Evolutionary conservation across 306 rosid species (phyloP), one percentile per base, ranked within the genome.

Genomic region (Acacia melanoxylon): DNA sequence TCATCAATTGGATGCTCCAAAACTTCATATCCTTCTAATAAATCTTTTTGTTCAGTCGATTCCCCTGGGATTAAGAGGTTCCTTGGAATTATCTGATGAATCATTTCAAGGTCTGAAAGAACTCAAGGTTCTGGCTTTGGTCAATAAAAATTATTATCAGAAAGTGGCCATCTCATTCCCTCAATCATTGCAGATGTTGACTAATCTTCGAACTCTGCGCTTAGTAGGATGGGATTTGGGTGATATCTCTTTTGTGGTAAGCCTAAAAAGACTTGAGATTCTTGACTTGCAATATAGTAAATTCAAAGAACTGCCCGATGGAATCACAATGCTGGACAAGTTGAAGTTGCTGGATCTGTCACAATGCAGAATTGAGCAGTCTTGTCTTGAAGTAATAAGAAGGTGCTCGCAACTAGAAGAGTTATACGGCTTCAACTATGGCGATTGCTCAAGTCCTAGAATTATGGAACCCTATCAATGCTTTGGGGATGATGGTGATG

Each of bases 391-490:
- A 56, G 68, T 58, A 37, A 75, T 75, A 56, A 41, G 69, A 75
- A 75, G 52, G 40, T 75, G 79, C 62, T 22, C 69, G 16, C 79
- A 75, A 24, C 68, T 75, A n/a, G 69, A 75, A 75, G 79, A 75
- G 68, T 56, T 75, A 14, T 75, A 75, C 9, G 41, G 58, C 37
- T 44, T 44, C 35, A 4, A 45, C 58, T 24, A 71, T 45, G 75
- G 58, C 6, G 75, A 71, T 45, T 14, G 56, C 58, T 42, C 75
- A 71, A 71, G 75, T 48, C 58, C 20, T 45, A 27, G 58, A 71
- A 44, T 45, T 13, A 45, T 44, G 75, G 74, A 42, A 42, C 27
- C 33, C 27, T 20, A n/a, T 56, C 13, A 48, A 29, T 17, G 16
- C 62, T 72, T 72, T 49, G 45, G 11, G 77, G 79, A 75, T 40